Base-by-base conservation (phyloP, 352 stramenopile species). In the Phytophthora macrochlamydospora region DNA sequence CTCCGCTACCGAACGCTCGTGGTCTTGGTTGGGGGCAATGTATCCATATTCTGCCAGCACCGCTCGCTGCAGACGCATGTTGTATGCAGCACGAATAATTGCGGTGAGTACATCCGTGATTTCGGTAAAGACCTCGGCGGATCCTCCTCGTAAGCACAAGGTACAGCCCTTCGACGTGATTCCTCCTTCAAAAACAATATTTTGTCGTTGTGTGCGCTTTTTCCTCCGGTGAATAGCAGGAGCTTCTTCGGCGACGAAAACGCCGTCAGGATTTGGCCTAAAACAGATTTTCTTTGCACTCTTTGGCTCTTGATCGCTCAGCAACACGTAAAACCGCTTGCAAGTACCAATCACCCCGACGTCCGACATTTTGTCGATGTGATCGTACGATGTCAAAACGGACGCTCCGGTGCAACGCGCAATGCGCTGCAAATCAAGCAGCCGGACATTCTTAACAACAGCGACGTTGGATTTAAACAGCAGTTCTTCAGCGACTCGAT, bases 331-430 rank as follows among this genome's bases (percentile, higher is more conserved):
- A 40, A 94, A 94, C n/a, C 79, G 81, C 24, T 84, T 83, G 56
- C 89, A 96, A 29, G 77, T 90, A 29, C 89, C 89, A 32, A 96
- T 86, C 6, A 96, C 79, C 1, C 74, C 67, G 55, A 90, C 76
- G 56, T 85, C 81, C 2, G 82, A 87, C 59, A 96, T 93, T 71
- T 96, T 96, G 74, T 96, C 89, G 24, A 96, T 87, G 32, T 96
- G 85, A 58, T 96, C 89, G 61, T 92, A 93, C 6, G 87, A 93
- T 35, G 87, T 92, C 8, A 96, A 65, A 35, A 96, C 51, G 3
- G 87, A 94, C 3, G 87, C 83, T 4, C 85, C 83, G 4, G 89
- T 94, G 35, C 80, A 89, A 13, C 83, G 81, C 51, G 89, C 87
- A 65, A 96, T 87, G 14, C 89, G 81, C 58, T 93, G 81, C 29